Conservation (phyloP, 2,329 filamentous ascomycete genomes). For the Penicillium sp. region DNA sequence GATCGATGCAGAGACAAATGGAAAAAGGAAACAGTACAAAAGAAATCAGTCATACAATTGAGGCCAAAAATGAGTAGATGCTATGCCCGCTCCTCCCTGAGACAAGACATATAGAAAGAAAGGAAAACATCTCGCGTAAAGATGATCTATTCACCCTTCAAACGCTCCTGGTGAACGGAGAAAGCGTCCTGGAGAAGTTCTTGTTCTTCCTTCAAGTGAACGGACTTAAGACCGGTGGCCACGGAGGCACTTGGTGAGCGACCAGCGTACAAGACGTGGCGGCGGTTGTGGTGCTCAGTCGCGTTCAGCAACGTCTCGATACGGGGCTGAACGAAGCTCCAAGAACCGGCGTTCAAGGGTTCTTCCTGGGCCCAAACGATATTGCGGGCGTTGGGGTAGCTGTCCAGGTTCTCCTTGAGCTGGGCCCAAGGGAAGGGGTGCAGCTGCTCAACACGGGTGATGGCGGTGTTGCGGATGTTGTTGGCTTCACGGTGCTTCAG, state of each 20-base stretch:
- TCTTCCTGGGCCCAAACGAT: slow-evolving; percentile 98
- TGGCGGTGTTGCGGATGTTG: slow-evolving; percentile 85
- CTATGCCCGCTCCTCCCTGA: slow-evolving; percentile 30
- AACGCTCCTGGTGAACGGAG: slow-evolving; percentile 66
- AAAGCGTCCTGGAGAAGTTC: slow-evolving; percentile 74
- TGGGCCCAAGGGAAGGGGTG: slow-evolving; percentile 99
- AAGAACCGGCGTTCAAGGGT: slow-evolving; percentile 94
- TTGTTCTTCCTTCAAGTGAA: slow-evolving; percentile 90
- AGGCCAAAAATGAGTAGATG: slow-evolving; percentile 32
- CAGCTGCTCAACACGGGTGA: slow-evolving; percentile 95
- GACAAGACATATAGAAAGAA: slow-evolving; percentile 30
- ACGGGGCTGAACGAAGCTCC: slow-evolving; percentile 96
- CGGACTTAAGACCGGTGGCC: slow-evolving; percentile 87
- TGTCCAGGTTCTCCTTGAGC: slow-evolving; percentile 94
- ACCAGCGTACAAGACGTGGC: slow-evolving; percentile 96
- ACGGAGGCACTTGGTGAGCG: slow-evolving; percentile 92
- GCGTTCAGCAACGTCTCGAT: slow-evolving; percentile 96
- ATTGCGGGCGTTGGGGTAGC: slow-evolving; percentile 95
- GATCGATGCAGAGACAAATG: slow-evolving; percentile 22
- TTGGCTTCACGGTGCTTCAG: slow-evolving; percentile 89
- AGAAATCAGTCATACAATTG: slow-evolving; percentile 36
- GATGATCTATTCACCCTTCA: slow-evolving; percentile 64
- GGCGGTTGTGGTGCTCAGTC: slow-evolving; percentile 88
- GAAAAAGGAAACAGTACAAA: slow-evolving; percentile 26
- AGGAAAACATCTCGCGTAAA: slow-evolving; percentile 24